Base-by-base conservation (phyloP, 1,284 basidiomycete genomes). In the Fomitopsis pinicola region DNA sequence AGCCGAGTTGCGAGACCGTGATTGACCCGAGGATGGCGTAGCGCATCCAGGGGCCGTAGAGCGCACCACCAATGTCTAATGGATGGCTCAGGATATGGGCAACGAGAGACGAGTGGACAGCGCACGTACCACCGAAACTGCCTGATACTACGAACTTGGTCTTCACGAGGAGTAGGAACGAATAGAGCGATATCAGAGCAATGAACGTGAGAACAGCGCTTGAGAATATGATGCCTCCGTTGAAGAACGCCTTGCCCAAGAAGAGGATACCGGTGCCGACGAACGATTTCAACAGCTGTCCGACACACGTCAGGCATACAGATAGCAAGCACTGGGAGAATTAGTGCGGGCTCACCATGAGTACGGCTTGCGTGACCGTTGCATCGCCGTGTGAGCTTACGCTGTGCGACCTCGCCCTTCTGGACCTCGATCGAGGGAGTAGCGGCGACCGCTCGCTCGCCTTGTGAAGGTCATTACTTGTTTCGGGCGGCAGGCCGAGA, bases 241-340 rank as follows among this genome's bases (percentile, higher is more conserved):
- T 99, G 78, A 88, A 89, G 79, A 99, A 98, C 83, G 90, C 97
- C 78, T 95, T 98, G 62, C 95, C 97, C 57, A 99, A 84, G 80
- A 99, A 99, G 30, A 99, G 76, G 12, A 99, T 89, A 38, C 97
- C 97, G 9, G 97, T 99, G 22, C 97, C 97, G 57, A 99, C 89
- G 71, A 99, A 99, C 0, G 94, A 91, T 76, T 99, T 98, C 63
- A 97, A 77, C 60, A 97, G 77, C 94, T 95, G 64, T 26, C 46
- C 45, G 56, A 42, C 45, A 42, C 45, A 19, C 55, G 17, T 7
- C 35, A 62, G n/a, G 52, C 38, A 40, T 57, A 26, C 62, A 50
- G 50, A 56, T 33, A 33, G 5, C 38, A 17, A 12, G 35, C 42
- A 61, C 44, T 63, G 54, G 17, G 59, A 15, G 57, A 50, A 30